phyloP scores from a whole-genome alignment of 169 alveolate genomes.

The Plasmodium gonderi region DNA sequence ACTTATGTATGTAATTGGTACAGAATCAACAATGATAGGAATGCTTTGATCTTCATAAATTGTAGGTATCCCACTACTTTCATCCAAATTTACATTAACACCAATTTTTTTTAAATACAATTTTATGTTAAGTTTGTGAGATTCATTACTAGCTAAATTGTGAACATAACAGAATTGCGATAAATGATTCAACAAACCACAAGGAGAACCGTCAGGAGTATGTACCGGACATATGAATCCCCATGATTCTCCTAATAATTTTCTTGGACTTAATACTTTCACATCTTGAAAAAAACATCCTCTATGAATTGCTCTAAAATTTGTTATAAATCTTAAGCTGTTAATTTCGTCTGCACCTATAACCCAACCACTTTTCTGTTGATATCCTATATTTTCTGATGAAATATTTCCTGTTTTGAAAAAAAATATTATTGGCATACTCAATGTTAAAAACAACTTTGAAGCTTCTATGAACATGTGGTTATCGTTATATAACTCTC shows the following conservation, averaged over 20 bases:
- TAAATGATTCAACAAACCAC: conserved; percentile 98
- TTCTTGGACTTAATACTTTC: conserved; percentile 87
- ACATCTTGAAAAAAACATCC: conserved; percentile 95
- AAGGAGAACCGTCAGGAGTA: conserved; percentile 99
- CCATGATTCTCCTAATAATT: conserved; percentile 99
- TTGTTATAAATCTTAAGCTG: conserved; percentile 96
- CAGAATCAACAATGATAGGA: conserved; percentile 73
- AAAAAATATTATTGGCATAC: conserved; percentile 21
- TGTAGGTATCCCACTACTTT: conserved; percentile 66
- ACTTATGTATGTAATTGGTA: conserved; percentile 78
- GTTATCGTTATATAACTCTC: conserved; percentile 37
- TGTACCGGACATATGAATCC: conserved; percentile 99
- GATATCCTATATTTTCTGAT: conserved; percentile 75
- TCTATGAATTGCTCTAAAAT: conserved; percentile 99
- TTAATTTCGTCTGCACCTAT: conserved; percentile 98
- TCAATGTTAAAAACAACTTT: not conserved
- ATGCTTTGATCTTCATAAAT: conserved; percentile 51
- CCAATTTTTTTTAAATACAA: conserved; percentile 69
- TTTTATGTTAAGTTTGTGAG: conserved; percentile 68
- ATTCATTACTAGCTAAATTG: conserved; percentile 41
- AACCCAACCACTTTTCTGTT: conserved; percentile 98
- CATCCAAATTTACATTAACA: conserved; percentile 43
- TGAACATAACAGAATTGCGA: conserved; percentile 88
- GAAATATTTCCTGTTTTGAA: conserved; percentile 64
- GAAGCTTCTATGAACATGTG: not conserved